Conservation (phyloP, 108 stramenopile species). For the Stephanodiscus minutulus region DNA sequence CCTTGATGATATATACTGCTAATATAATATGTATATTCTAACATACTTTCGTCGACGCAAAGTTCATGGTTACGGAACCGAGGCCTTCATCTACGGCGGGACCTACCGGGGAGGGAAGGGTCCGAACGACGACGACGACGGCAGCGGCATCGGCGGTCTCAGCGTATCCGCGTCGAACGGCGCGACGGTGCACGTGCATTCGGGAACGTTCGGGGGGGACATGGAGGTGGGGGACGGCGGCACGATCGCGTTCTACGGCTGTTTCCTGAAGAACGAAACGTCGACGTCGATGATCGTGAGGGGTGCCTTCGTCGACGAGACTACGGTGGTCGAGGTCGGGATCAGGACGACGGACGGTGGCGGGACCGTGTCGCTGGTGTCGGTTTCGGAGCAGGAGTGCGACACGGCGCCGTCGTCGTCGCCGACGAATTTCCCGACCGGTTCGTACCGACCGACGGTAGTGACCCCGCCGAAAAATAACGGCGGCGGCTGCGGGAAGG, state of each 20-base stretch:
- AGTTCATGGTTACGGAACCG: constrained; percentile 20
- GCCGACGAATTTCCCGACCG: constrained; percentile 12
- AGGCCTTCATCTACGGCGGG: constrained; percentile 4
- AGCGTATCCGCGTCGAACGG: constrained; percentile 11
- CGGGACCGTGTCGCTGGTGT: constrained; percentile 2
- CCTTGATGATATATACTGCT: too few relatives aligned
- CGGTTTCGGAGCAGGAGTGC: constrained; percentile 10
- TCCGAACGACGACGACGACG: not conserved
- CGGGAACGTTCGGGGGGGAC: not conserved
- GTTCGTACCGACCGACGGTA: constrained; percentile 3
- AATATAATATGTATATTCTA: too few relatives aligned
- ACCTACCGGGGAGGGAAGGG: constrained; percentile 7
- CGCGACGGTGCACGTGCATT: constrained; percentile 19
- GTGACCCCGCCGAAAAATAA: not conserved
- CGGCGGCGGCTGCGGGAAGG: not conserved
- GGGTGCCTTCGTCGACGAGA: constrained; percentile 10
- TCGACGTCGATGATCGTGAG: not conserved
- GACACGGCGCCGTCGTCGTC: constrained; percentile 5
- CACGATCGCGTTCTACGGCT: constrained; percentile 7
- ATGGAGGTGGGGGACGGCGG: constrained; percentile 7
- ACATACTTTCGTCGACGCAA: too few relatives aligned
- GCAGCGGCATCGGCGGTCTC: not conserved
- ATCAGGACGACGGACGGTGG: constrained; percentile 6
- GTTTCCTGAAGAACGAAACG: constrained; percentile 5
- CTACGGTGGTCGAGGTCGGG: not conserved